phyloP scores from a whole-genome alignment of 768 basidiomycete species.

The Phaffia australis region DNA sequence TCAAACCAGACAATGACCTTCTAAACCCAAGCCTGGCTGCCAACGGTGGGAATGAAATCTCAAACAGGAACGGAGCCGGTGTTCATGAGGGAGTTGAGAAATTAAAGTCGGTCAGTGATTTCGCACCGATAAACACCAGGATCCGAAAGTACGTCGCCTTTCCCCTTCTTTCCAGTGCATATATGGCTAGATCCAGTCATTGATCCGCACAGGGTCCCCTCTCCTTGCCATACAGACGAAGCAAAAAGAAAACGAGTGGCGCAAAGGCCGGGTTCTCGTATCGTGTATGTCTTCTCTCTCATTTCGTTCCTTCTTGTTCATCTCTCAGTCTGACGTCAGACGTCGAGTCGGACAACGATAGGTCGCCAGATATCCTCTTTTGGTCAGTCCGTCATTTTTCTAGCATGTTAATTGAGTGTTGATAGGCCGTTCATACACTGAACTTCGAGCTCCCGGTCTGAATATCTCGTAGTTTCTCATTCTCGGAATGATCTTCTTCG shows the following conservation, averaged over 20 bases:
- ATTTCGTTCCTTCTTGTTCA: neutral
- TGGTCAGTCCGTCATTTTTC: neutral
- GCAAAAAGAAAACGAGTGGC: slow-evolving; percentile 61
- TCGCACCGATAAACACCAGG: slow-evolving; percentile 65
- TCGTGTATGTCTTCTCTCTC: slow-evolving; percentile 1
- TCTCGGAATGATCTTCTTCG: slow-evolving; percentile 65
- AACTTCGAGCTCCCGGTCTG: slow-evolving; percentile 8
- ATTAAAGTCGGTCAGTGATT: slow-evolving; percentile 38
- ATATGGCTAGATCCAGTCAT: slow-evolving; percentile 44
- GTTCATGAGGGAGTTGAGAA: slow-evolving; percentile 34
- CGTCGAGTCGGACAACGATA: neutral
- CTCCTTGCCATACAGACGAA: slow-evolving; percentile 6
- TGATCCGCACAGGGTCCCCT: slow-evolving; percentile 49
- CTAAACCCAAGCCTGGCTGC: slow-evolving; percentile 38
- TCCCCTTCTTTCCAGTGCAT: slow-evolving; percentile 32
- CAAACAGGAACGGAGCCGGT: slow-evolving; percentile 13
- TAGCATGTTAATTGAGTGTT: no score
- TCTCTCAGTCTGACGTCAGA: neutral
- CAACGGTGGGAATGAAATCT: neutral
- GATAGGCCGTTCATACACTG: neutral
- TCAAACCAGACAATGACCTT: slow-evolving; percentile 38
- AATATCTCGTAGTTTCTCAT: slow-evolving; percentile 53
- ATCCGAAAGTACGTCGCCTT: slow-evolving; percentile 53
- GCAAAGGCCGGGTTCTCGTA: slow-evolving; percentile 32
- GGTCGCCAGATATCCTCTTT: slow-evolving; percentile 4